phyloP scores from a whole-genome alignment of 192 early-diverging fungal genomes.

The Backusella westeae region DNA sequence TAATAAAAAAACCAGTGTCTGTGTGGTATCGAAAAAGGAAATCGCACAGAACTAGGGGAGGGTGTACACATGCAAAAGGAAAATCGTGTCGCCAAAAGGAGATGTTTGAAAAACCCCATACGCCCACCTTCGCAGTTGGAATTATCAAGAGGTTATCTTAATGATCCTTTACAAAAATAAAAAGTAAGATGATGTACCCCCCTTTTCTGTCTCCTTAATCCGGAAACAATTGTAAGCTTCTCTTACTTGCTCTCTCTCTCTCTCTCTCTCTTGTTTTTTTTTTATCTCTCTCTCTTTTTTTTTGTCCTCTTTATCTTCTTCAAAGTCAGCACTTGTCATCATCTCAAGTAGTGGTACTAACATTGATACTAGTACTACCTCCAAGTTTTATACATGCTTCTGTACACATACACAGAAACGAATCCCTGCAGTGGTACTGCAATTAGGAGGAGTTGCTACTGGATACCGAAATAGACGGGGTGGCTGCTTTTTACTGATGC shows the following conservation, averaged over 20 bases:
- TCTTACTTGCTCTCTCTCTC: neutral
- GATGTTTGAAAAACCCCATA: neutral
- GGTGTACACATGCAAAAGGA: neutral
- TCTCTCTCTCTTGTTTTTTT: neutral
- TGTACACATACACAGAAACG: neutral
- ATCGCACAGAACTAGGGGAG: neutral
- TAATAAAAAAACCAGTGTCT: neutral
- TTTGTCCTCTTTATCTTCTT: neutral
- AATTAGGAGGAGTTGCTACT: neutral
- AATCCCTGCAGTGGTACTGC: neutral
- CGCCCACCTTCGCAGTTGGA: neutral
- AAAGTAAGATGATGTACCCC: neutral
- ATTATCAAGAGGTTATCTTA: neutral
- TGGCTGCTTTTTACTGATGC: neutral
- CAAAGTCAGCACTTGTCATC: neutral
- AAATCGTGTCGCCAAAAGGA: conserved; percentile 4
- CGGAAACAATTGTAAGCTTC: neutral
- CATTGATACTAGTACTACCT: neutral
- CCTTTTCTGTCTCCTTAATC: neutral
- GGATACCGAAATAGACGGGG: neutral
- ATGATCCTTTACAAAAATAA: neutral
- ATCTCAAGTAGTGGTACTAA: neutral
- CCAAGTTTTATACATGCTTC: neutral
- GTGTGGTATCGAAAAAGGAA: conserved; percentile 2
- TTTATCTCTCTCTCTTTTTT: neutral